A percentile compares a stretch with the other conserved stretches of the same genome.
Conservation (phyloP, 345 rosid species). For the Garcia nutans region DNA sequence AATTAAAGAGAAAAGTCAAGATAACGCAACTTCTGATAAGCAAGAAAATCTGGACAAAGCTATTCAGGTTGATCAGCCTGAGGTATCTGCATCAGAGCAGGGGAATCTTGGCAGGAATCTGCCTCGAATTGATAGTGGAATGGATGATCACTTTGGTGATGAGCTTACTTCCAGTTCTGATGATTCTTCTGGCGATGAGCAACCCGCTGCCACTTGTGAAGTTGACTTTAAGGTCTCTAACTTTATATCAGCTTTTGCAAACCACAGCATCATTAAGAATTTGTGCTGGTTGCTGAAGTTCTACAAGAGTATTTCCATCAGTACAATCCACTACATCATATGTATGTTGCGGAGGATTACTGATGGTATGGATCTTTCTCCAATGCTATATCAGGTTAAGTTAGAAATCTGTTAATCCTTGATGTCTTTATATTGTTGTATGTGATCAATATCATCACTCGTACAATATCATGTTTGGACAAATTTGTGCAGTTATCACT, state of each 20-base stretch:
- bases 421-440: background rate
- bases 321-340: constrained; percentile 62
- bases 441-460: background rate
- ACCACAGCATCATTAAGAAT: constrained; percentile 70
- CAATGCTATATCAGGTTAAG: constrained; percentile 93
- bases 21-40: constrained; percentile 26
- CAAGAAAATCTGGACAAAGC: constrained; percentile 22
- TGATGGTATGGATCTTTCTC: constrained; percentile 80
- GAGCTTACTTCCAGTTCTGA: constrained; percentile 47
- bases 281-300: constrained; percentile 90
- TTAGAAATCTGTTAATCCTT: constrained; percentile 3
- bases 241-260: constrained; percentile 74
- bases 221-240: constrained; percentile 88
- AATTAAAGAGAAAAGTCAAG: constrained; percentile 29
- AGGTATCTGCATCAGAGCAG: constrained; percentile 31
- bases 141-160: constrained; percentile 38
- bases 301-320: constrained; percentile 67
- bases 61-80: constrained; percentile 32
- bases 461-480: background rate
- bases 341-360: constrained; percentile 71
- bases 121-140: constrained; percentile 33
- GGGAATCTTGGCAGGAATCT: constrained; percentile 29
- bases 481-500: constrained; percentile 70
- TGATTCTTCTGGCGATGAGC: constrained; percentile 72
- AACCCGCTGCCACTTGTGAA: constrained; percentile 54